phyloP scores from a whole-genome alignment of 2,329 filamentous ascomycete species.

The Tolypocladium sp. region DNA sequence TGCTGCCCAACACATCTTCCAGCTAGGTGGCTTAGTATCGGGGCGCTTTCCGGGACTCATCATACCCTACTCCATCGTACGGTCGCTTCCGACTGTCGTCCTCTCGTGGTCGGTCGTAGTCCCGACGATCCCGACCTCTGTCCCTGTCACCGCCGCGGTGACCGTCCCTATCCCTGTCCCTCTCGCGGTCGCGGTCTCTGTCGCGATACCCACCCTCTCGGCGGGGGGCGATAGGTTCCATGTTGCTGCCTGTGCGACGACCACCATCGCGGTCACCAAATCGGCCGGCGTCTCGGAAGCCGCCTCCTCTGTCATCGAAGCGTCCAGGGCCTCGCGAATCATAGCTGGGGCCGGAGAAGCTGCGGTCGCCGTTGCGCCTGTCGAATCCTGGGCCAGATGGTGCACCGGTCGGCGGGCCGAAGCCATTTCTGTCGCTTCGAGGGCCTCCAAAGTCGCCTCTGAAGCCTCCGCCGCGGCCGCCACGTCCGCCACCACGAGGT shows the following conservation, averaged over 20 bases:
- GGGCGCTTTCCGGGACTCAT: constrained; percentile 63
- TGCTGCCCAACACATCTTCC: constrained; percentile 2
- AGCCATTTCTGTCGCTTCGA: constrained; percentile 35
- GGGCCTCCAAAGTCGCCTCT: constrained; percentile 30
- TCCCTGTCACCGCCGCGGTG: constrained; percentile 25
- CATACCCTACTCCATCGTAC: constrained; percentile 71
- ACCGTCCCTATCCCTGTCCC: constrained; percentile 31
- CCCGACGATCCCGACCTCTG: constrained; percentile 8
- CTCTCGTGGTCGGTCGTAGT: constrained; percentile 47
- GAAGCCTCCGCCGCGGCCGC: constrained; percentile 48
- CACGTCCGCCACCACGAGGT: constrained; percentile 32
- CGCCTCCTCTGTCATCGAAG: constrained; percentile 49
- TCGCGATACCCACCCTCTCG: constrained; percentile 49
- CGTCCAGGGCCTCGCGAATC: constrained; percentile 45
- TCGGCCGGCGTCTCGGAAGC: constrained; percentile 39
- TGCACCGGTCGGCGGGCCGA: constrained; percentile 45
- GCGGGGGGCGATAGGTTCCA: constrained; percentile 70
- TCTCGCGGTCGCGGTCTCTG: constrained; percentile 40
- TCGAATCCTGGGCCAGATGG: constrained; percentile 50
- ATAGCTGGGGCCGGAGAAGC: constrained; percentile 42
- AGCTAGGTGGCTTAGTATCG: constrained; percentile 40
- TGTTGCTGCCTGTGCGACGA: constrained; percentile 65
- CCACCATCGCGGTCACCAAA: constrained; percentile 18
- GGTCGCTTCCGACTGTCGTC: constrained; percentile 57
- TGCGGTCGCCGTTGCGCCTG: constrained; percentile 30